Evolutionary conservation across 768 basidiomycete genomes (phyloP).

Genomic region (Butyriboletus loyo): DNA sequence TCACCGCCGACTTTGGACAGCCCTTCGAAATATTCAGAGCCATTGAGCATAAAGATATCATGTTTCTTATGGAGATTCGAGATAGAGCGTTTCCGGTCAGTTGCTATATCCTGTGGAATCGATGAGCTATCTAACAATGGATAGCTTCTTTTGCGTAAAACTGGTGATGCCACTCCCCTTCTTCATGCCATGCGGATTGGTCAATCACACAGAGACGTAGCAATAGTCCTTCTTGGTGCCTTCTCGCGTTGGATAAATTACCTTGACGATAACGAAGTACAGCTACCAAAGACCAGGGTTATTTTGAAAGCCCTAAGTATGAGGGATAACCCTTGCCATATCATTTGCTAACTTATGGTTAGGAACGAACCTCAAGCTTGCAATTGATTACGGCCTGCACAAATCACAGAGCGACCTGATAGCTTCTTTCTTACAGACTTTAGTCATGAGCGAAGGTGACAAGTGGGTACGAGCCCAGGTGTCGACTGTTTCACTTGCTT

Average conservation of each 20-base stretch:
- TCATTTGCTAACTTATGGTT: conserved; percentile 65
- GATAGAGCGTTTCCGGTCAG: conserved; percentile 77
- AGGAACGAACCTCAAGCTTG: conserved; percentile 86
- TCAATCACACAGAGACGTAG: conserved; percentile 72
- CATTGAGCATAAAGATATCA: conserved; percentile 79
- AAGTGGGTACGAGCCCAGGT: conserved; percentile 79
- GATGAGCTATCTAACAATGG: neutral
- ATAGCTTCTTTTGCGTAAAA: conserved; percentile 78
- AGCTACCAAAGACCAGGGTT: conserved; percentile 61
- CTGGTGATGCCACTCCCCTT: conserved; percentile 83
- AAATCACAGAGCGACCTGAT: conserved; percentile 80
- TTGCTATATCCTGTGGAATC: conserved; percentile 9
- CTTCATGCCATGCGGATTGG: conserved; percentile 88
- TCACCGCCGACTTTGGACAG: conserved; percentile 24
- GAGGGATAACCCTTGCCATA: conserved; percentile 64
- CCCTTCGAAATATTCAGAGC: conserved; percentile 76
- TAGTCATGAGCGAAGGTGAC: conserved; percentile 96
- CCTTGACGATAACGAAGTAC: conserved; percentile 76
- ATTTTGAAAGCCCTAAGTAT: conserved; percentile 78
- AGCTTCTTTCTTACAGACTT: conserved; percentile 89
- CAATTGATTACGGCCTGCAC: conserved; percentile 84
- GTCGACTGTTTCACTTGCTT: conserved; percentile 62
- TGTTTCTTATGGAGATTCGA: conserved; percentile 79
- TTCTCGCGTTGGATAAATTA: conserved; percentile 91
- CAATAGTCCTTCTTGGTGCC: conserved; percentile 84